Evolutionary conservation across 208 protist species (phyloP).

Genomic region (Crithidia thermophila): DNA sequence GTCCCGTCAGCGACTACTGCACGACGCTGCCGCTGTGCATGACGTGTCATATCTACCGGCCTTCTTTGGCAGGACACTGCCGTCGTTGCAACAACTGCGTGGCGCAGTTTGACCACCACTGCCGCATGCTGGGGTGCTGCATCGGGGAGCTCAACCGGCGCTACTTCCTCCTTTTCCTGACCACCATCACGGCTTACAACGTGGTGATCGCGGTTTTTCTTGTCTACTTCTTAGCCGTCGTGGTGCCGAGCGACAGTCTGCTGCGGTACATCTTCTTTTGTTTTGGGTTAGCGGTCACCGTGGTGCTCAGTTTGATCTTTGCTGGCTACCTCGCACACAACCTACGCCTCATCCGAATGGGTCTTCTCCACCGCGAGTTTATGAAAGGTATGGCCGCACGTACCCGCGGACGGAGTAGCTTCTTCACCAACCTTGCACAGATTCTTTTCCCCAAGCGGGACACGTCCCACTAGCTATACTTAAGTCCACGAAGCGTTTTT

Average conservation of each 20-base stretch:
- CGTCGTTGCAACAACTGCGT: conserved; percentile 37
- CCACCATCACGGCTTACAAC: conserved; percentile 14
- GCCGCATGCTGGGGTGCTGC: conserved; percentile 34
- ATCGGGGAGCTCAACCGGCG: conserved; percentile 34
- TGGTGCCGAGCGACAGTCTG: conserved; percentile 11
- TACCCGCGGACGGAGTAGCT: conserved; percentile 21
- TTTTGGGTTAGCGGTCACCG: conserved; percentile 14
- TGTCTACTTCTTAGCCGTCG: conserved; percentile 22
- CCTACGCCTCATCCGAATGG: conserved; percentile 35
- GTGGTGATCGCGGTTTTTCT: conserved; percentile 17
- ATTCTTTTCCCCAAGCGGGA: conserved; percentile 23
- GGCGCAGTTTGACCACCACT: conserved; percentile 35
- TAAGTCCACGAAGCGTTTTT: no score
- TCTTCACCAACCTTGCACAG: conserved; percentile 21
- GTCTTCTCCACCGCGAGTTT: conserved; percentile 33
- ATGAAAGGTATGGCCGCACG: conserved; percentile 26
- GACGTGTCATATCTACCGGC: conserved; percentile 34
- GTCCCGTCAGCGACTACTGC: conserved; percentile 25
- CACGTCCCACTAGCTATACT: no score
- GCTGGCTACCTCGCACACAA: conserved; percentile 30
- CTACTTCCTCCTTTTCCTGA: conserved; percentile 35
- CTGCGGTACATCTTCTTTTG: conserved; percentile 26
- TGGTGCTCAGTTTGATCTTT: conserved; percentile 13
- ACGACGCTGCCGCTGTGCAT: conserved; percentile 31
- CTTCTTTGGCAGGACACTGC: conserved; percentile 32